A percentile compares a stretch with the other conserved stretches of the same genome.
Evolutionary conservation across 768 basidiomycete species (phyloP).

Genomic region (Russula vinacea): DNA sequence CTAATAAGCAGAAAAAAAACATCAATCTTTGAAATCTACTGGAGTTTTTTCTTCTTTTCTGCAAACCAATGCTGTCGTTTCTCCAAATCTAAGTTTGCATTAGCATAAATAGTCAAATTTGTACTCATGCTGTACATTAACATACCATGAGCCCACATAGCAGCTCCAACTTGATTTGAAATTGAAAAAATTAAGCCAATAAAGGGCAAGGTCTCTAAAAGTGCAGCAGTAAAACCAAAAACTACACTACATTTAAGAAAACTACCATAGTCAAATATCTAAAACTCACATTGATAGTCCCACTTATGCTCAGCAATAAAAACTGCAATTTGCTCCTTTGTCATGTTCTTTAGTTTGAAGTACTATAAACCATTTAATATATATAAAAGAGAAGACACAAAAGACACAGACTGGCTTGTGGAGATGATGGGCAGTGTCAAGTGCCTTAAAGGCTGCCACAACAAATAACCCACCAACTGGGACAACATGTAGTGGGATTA

Average conservation of each 20-base stretch:
- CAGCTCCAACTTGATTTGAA: constrained; percentile 86
- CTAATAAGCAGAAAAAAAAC: too few relatives aligned
- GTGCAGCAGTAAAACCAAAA: constrained; percentile 81
- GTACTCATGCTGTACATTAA: neutral
- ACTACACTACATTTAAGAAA: constrained; percentile 42
- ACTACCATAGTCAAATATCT: neutral
- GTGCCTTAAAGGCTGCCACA: constrained; percentile 61
- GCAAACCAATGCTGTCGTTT: constrained; percentile 53
- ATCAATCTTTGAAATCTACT: neutral
- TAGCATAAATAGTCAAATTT: neutral
- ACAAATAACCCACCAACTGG: constrained; percentile 64
- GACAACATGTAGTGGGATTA: constrained; percentile 57
- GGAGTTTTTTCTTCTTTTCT: constrained; percentile 29
- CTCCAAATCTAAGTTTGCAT: constrained; percentile 52
- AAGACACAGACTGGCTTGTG: constrained; percentile 57
- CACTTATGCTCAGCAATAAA: constrained; percentile 90
- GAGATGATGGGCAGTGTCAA: constrained; percentile 63
- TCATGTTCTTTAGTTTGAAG: constrained; percentile 83
- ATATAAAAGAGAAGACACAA: neutral
- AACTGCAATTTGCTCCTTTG: constrained; percentile 56
- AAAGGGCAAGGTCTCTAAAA: constrained; percentile 79
- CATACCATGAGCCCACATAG: constrained; percentile 89
- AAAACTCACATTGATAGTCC: constrained; percentile 68
- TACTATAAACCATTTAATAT: constrained; percentile 48
- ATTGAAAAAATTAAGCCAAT: constrained; percentile 75